Percentiles rank a stretch among this genome's conserved stretches.
Conservation (phyloP, 176 grass and related monocot species). For the Carex parvula region DNA sequence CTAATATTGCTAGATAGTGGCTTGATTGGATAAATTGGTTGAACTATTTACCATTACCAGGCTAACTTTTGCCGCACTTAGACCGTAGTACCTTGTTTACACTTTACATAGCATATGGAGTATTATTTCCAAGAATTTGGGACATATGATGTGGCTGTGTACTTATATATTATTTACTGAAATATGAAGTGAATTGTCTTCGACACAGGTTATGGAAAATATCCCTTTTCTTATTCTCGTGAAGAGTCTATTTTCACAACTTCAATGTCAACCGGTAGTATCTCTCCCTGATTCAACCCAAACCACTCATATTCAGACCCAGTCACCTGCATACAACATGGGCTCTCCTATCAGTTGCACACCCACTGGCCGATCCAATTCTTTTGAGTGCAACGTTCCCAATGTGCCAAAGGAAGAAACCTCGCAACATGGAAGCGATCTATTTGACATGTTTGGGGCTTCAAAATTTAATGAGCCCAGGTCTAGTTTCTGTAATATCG, state of each 20-base stretch:
- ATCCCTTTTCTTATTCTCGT: conserved; percentile 54
- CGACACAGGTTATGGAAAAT: conserved; percentile 68
- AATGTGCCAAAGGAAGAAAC: conserved; percentile 28
- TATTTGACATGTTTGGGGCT: conserved; percentile 42
- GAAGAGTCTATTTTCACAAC: conserved; percentile 36
- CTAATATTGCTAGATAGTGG: neutral
- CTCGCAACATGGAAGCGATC: conserved; percentile 33
- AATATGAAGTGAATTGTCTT: neutral
- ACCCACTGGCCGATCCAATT: neutral
- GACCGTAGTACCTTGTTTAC: neutral
- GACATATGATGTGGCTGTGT: neutral
- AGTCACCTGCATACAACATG: neutral
- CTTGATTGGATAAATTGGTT: neutral
- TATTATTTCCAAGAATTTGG: neutral
- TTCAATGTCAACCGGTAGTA: conserved; percentile 26
- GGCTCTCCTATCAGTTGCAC: neutral
- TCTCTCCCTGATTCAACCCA: conserved; percentile 40
- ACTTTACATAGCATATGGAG: neutral
- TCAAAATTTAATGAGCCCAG: conserved; percentile 4
- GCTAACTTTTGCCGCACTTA: neutral
- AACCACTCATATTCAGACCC: neutral
- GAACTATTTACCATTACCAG: neutral
- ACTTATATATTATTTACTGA: neutral
- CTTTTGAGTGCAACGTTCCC: conserved; percentile 18
- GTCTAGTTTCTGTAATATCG: neutral